phyloP scores from a whole-genome alignment of 2,329 filamentous ascomycete species.

The Ascochyta koolunga region DNA sequence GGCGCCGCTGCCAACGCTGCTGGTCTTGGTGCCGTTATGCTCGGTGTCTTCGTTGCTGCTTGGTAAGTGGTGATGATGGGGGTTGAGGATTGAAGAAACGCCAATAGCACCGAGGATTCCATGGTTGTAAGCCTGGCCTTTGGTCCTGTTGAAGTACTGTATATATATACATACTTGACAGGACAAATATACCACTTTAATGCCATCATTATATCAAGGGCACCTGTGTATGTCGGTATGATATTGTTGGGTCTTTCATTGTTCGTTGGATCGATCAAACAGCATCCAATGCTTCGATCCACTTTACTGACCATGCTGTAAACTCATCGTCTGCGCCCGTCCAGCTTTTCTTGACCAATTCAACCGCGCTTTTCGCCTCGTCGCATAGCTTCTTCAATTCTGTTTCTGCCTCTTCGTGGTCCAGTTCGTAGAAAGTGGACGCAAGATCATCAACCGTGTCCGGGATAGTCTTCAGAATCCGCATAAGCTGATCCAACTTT shows the following conservation, averaged over 20 bases:
- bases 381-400: conserved; percentile 65
- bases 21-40: conserved; percentile 28
- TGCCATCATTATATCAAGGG: not conserved
- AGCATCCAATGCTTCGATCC: conserved; percentile 54
- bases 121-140: conserved; percentile 10
- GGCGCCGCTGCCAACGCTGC: conserved; percentile 29
- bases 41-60: conserved; percentile 11
- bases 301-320: conserved; percentile 72
- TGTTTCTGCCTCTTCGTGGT: conserved; percentile 63
- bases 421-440: conserved; percentile 72
- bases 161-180: conserved; percentile 7
- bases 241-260: not conserved
- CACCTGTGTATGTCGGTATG: not conserved
- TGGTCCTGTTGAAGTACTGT: conserved; percentile 2
- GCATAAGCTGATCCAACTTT: conserved; percentile 62
- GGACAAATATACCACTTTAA: conserved; percentile 10
- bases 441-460: conserved; percentile 74
- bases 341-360: conserved; percentile 67
- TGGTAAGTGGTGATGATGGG: conserved; percentile 22
- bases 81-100: not conserved
- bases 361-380: conserved; percentile 63
- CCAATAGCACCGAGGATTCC: conserved; percentile 10
- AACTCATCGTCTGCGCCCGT: conserved; percentile 74
- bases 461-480: conserved; percentile 65
- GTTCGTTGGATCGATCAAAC: conserved; percentile 14